A percentile compares a stretch with the other conserved stretches of the same genome.
Evolutionary conservation across 306 rosid species (phyloP).

Genomic region (Sophora flavescens): DNA sequence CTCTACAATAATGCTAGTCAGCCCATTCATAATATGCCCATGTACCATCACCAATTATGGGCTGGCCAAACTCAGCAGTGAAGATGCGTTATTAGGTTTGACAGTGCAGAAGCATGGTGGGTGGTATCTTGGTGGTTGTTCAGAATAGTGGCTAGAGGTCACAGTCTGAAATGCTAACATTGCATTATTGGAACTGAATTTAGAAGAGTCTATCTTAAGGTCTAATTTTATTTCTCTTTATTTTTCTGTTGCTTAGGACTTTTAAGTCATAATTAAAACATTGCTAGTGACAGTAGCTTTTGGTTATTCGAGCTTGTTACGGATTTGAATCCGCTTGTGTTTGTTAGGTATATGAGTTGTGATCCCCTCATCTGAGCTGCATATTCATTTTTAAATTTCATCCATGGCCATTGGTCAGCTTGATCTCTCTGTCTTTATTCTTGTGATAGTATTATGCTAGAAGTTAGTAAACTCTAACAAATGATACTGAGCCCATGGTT

Average conservation of each 20-base stretch:
- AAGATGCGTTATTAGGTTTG: conserved; percentile 45
- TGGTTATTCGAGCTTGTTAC: conserved; percentile 30
- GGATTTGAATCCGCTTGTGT: conserved; percentile 9
- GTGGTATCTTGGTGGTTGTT: conserved; percentile 32
- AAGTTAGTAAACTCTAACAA: background rate
- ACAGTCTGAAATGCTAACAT: conserved; percentile 50
- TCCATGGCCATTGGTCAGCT: no score
- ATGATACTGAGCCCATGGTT: no score
- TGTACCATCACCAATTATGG: conserved; percentile 68
- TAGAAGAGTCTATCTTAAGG: conserved; percentile 47
- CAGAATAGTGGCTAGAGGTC: conserved; percentile 48
- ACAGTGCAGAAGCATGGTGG: conserved; percentile 47
- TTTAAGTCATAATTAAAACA: conserved; percentile 42
- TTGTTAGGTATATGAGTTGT: conserved; percentile 7
- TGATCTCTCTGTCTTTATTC: no score
- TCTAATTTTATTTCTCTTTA: conserved; percentile 33
- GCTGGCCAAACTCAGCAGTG: conserved; percentile 73
- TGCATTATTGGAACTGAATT: conserved; percentile 42
- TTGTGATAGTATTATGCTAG: background rate
- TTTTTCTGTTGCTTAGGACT: conserved; percentile 36
- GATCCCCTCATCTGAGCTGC: conserved; percentile 6
- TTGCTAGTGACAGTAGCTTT: conserved; percentile 46
- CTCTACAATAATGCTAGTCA: conserved; percentile 57
- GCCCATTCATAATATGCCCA: conserved; percentile 56
- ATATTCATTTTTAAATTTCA: background rate